A percentile compares a stretch with the other conserved stretches of the same genome.
phyloP scores from a whole-genome alignment of 75 land plant species.

The Pinus tabuliformis region DNA sequence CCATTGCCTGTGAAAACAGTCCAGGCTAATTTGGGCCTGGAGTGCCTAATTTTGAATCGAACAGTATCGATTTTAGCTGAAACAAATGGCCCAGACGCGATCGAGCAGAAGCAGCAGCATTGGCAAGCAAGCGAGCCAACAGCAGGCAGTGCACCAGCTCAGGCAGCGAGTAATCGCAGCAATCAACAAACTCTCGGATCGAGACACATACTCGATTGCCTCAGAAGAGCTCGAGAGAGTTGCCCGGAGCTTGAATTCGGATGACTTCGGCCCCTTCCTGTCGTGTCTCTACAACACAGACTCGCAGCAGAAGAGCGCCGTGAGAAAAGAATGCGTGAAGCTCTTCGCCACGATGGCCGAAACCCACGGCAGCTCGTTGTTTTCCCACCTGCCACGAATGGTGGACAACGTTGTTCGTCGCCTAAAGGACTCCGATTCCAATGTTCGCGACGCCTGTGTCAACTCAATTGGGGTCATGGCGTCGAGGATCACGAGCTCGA shows the following conservation, averaged over 20 bases:
- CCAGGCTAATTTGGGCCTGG: not conserved
- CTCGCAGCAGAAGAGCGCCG: slow-evolving; percentile 64
- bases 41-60: too few relatives aligned
- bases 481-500: slow-evolving; percentile 13
- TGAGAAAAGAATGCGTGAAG: slow-evolving; percentile 68
- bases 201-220: slow-evolving; percentile 77
- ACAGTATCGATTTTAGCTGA: too few relatives aligned
- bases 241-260: slow-evolving; percentile 48
- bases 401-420: slow-evolving; percentile 54
- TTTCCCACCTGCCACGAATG: slow-evolving; percentile 63
- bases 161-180: slow-evolving; percentile 50
- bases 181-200: slow-evolving; percentile 79
- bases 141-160: slow-evolving; percentile 39
- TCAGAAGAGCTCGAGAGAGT: slow-evolving; percentile 66
- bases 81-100: not conserved
- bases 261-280: slow-evolving; percentile 60
- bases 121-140: slow-evolving; percentile 6
- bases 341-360: slow-evolving; percentile 48
- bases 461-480: slow-evolving; percentile 58
- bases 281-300: slow-evolving; percentile 66
- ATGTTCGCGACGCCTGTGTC: slow-evolving; percentile 77
- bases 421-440: slow-evolving; percentile 80
- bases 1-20: not conserved
- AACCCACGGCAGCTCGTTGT: slow-evolving; percentile 57
- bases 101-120: not conserved